Evolutionary conservation across 2,329 filamentous ascomycete genomes (phyloP).

Genomic region (Tolypocladium album): DNA sequence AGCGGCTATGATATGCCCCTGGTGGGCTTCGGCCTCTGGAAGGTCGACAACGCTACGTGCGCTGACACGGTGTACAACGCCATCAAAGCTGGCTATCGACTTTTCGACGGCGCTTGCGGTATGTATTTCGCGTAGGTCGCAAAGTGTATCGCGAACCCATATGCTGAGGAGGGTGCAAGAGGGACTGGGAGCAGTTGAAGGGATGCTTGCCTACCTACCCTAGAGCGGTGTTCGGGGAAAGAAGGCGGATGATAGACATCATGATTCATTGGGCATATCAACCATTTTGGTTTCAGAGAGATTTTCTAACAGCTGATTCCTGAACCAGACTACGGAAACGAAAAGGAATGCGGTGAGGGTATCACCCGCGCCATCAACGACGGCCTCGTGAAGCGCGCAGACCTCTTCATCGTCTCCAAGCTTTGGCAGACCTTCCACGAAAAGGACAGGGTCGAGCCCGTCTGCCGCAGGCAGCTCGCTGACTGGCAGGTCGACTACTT

Average conservation of each 20-base stretch:
- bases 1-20: conserved; percentile 61
- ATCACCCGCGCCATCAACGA: conserved; percentile 63
- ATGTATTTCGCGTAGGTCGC: background rate
- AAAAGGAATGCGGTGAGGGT: background rate
- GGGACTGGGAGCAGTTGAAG: background rate
- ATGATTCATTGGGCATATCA: background rate
- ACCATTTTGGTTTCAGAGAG: background rate
- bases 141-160: background rate
- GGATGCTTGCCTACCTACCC: background rate
- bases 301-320: background rate
- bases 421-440: conserved; percentile 92
- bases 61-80: conserved; percentile 71
- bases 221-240: background rate
- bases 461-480: conserved; percentile 64
- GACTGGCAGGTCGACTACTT: conserved; percentile 86
- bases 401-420: conserved; percentile 88
- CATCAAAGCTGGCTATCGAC: conserved; percentile 51
- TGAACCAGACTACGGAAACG: background rate
- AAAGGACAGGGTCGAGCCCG: conserved; percentile 62
- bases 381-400: conserved; percentile 69
- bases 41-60: conserved; percentile 63
- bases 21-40: conserved; percentile 74
- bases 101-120: conserved; percentile 44
- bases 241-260: background rate
- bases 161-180: background rate